A percentile compares a stretch with the other conserved stretches of the same genome.
These are phyloP conservation scores for Moringa oleifera DNA, from an alignment of 345 rosid genomes.

Conservation along the genomic window DNA sequence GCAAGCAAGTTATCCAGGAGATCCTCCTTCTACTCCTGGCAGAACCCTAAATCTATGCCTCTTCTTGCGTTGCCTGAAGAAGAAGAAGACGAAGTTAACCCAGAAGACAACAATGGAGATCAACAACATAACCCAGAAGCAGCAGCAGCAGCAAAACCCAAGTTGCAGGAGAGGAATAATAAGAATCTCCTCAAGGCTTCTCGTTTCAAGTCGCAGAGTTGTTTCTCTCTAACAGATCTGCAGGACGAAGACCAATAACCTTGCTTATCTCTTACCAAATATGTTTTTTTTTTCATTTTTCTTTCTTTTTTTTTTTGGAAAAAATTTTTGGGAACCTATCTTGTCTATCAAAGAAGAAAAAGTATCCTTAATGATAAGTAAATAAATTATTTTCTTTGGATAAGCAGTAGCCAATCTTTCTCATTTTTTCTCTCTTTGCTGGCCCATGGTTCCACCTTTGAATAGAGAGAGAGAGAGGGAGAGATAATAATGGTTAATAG, in stretches of 20 bases:
- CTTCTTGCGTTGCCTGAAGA: constrained; percentile 49
- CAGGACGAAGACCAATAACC: constrained; percentile 31
- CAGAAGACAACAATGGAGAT: not conserved
- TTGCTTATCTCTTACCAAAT: not conserved
- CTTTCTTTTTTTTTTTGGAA: no score
- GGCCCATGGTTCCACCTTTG: no score
- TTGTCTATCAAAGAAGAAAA: no score
- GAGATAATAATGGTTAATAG: no score
- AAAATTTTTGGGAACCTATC: no score
- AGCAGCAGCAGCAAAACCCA: constrained; percentile 7
- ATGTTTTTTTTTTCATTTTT: not conserved
- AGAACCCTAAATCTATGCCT: constrained; percentile 73
- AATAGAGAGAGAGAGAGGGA: no score
- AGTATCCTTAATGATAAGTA: no score
- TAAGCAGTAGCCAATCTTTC: no score
- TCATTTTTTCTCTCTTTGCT: no score
- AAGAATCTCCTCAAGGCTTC: no score
- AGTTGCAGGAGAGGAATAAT: constrained; percentile 26
- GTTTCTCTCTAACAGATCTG: constrained; percentile 71
- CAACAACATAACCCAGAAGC: constrained; percentile 16
- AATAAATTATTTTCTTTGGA: no score
- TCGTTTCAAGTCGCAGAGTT: constrained; percentile 42
- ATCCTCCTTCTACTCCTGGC: constrained; percentile 40
- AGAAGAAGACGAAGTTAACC: constrained; percentile 19
- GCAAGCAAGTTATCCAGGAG: constrained; percentile 44